Percentiles rank a stretch among this genome's conserved stretches.
Evolutionary conservation across 768 basidiomycete genomes (phyloP).

Genomic region (Rhodosporidiobolus odoratus): DNA sequence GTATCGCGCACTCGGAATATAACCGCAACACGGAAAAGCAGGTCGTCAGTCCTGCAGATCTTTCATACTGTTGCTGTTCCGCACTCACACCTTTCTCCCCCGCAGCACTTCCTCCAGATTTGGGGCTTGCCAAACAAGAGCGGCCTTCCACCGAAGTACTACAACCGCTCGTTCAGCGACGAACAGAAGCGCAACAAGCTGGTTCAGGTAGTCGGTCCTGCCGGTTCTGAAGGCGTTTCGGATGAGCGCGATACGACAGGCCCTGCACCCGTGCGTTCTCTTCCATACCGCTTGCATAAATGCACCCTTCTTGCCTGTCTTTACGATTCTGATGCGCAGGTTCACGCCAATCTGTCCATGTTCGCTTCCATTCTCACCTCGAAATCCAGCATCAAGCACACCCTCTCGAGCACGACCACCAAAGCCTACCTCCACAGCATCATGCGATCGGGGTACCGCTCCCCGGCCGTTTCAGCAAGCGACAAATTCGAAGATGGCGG

Average conservation of each 20-base stretch:
- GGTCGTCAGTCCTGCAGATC: slow-evolving; percentile 9
- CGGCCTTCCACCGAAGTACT: slow-evolving; percentile 69
- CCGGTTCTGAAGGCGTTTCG: slow-evolving; percentile 57
- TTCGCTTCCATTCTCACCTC: slow-evolving; percentile 69
- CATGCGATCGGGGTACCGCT: slow-evolving; percentile 69
- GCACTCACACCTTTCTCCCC: slow-evolving; percentile 31
- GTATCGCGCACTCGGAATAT: slow-evolving; percentile 76
- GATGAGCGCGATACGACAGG: slow-evolving; percentile 63
- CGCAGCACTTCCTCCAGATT: slow-evolving; percentile 61
- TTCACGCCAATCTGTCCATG: slow-evolving; percentile 53
- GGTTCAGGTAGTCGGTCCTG: slow-evolving; percentile 70
- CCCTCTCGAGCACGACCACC: slow-evolving; percentile 49
- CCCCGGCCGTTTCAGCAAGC: slow-evolving; percentile 51
- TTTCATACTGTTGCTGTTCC: background rate
- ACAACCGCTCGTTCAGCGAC: slow-evolving; percentile 75
- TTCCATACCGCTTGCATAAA: background rate
- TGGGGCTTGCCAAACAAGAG: slow-evolving; percentile 57
- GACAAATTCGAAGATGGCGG: slow-evolving; percentile 52
- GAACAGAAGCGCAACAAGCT: slow-evolving; percentile 71
- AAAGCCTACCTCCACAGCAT: slow-evolving; percentile 81
- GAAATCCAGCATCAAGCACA: slow-evolving; percentile 55
- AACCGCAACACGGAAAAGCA: slow-evolving; percentile 50
- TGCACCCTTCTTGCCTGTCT: slow-evolving; percentile 38
- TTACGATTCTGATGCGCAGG: slow-evolving; percentile 3
- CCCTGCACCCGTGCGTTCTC: slow-evolving; percentile 62